Evolutionary conservation across 345 rosid species (phyloP).

Genomic region (Citrus maxima): DNA sequence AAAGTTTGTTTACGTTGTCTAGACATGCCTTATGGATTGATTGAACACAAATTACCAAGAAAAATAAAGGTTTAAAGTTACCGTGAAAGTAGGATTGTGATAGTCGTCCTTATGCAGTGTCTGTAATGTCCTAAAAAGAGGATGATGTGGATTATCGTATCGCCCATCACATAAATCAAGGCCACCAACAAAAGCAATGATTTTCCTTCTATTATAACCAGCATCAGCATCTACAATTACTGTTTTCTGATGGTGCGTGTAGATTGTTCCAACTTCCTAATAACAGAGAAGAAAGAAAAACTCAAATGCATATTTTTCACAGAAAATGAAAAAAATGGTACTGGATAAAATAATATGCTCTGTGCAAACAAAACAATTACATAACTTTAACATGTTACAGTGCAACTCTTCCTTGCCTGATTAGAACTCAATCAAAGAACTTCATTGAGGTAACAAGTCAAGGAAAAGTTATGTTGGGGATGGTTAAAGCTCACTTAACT

Average conservation of each 20-base stretch:
- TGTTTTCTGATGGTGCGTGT: conserved; percentile 95
- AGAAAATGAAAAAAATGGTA: background rate
- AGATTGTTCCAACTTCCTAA: conserved; percentile 92
- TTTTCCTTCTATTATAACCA: conserved; percentile 66
- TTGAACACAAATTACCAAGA: conserved; percentile 1
- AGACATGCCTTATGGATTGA: conserved; percentile 5
- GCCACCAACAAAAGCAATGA: conserved; percentile 91
- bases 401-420: background rate
- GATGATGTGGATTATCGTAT: conserved; percentile 85
- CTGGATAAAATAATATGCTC: background rate
- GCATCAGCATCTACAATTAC: conserved; percentile 94
- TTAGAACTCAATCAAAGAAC: background rate
- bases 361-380: background rate
- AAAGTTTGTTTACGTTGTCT: background rate
- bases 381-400: background rate
- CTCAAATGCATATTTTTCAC: background rate
- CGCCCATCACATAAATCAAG: conserved; percentile 96
- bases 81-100: conserved; percentile 89
- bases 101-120: conserved; percentile 82
- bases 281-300: conserved; percentile 2
- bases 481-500: background rate
- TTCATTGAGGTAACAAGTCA: background rate
- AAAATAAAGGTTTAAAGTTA: conserved; percentile 27
- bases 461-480: background rate
- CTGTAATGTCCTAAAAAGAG: conserved; percentile 64